A percentile compares a stretch with the other conserved stretches of the same genome.
These are phyloP conservation scores for Fonsecaea erecta DNA, from an alignment of 2,329 filamentous ascomycete genomes.

Conservation along the genomic window DNA sequence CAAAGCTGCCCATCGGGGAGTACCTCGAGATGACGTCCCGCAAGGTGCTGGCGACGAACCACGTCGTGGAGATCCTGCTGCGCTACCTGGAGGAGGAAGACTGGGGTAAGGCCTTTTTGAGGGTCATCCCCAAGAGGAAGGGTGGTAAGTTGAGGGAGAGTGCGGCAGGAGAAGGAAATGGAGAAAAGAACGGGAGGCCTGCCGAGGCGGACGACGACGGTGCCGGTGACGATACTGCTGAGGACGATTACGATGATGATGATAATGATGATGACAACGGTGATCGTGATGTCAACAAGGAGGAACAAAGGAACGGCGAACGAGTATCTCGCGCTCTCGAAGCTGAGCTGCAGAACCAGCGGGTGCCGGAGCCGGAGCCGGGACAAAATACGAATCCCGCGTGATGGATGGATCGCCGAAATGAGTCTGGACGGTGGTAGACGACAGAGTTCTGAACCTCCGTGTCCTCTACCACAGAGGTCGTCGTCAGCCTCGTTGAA, in stretches of 20 bases:
- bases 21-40: slow-evolving; percentile 90
- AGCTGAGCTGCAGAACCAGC: too few relatives aligned
- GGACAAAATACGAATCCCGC: too few relatives aligned
- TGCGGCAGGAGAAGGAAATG: slow-evolving; percentile 22
- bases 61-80: slow-evolving; percentile 96
- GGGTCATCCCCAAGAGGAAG: slow-evolving; percentile 89
- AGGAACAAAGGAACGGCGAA: neutral
- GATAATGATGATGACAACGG: neutral
- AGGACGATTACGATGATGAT: neutral
- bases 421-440: too few relatives aligned
- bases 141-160: slow-evolving; percentile 68
- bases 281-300: neutral
- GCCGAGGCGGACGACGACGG: neutral
- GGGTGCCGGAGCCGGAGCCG: too few relatives aligned
- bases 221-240: neutral
- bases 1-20: slow-evolving; percentile 91
- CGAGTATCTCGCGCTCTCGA: neutral
- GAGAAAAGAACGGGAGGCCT: neutral
- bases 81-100: slow-evolving; percentile 84
- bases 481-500: too few relatives aligned
- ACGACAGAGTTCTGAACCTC: too few relatives aligned
- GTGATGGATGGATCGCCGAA: too few relatives aligned
- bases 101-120: slow-evolving; percentile 87
- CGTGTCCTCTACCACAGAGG: too few relatives aligned
- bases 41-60: slow-evolving; percentile 87